phyloP scores from a whole-genome alignment of 2,329 filamentous ascomycete genomes.

The Cladosporium phlei region DNA sequence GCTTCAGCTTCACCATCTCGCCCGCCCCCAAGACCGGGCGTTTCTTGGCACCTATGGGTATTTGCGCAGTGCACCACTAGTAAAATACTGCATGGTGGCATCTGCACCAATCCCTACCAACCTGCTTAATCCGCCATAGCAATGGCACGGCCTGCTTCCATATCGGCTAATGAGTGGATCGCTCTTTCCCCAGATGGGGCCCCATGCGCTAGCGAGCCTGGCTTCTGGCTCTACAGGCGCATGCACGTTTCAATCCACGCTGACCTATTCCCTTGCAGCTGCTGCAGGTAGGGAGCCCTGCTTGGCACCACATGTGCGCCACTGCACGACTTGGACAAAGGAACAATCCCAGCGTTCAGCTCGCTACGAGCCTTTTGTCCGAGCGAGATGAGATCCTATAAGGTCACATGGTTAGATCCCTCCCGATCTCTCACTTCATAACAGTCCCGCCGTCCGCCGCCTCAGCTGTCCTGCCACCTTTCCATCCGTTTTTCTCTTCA shows the following conservation, averaged over 20 bases:
- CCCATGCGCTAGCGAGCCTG: slow-evolving; percentile 10
- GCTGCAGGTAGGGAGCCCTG: neutral
- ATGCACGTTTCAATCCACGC: slow-evolving; percentile 7
- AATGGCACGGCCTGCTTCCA: neutral
- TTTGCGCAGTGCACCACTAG: neutral
- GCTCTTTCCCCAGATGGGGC: slow-evolving; percentile 2
- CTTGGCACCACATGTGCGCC: neutral
- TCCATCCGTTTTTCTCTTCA: neutral
- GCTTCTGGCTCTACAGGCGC: neutral
- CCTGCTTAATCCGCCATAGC: slow-evolving; percentile 6
- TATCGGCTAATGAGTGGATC: slow-evolving; percentile 10
- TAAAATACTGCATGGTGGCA: no score
- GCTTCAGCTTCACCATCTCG: neutral
- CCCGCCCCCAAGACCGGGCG: slow-evolving; percentile 5
- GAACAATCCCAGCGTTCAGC: neutral
- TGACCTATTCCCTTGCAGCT: slow-evolving; percentile 1
- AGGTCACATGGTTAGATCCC: slow-evolving; percentile 6
- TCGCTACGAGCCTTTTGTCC: slow-evolving; percentile 9
- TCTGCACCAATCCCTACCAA: slow-evolving; percentile 1
- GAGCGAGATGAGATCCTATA: slow-evolving; percentile 9
- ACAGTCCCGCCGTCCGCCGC: neutral
- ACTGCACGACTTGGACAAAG: slow-evolving; percentile 4
- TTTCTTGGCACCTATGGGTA: slow-evolving; percentile 8
- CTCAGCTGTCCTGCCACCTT: neutral
- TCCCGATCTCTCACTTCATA: neutral